Percentiles rank a stretch among this genome's conserved stretches.
Conservation (phyloP, 2,329 filamentous ascomycete genomes). For the Botrytis sinoallii region DNA sequence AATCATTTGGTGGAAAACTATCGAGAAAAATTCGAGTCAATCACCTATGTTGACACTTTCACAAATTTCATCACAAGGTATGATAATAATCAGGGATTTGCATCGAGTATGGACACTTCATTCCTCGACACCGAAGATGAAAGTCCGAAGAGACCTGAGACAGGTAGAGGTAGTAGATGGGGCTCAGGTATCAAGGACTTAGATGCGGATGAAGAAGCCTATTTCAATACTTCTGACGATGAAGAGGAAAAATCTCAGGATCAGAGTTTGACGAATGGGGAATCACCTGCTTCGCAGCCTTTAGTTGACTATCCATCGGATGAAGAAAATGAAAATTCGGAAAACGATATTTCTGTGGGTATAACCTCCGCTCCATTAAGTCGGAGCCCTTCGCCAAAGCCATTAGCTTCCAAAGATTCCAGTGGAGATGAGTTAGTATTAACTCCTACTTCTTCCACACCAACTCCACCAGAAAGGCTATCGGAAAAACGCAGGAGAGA, state of each 20-base stretch:
- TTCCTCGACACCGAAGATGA: constrained; percentile 70
- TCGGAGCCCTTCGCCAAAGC: constrained; percentile 27
- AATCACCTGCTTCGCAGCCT: constrained; percentile 62
- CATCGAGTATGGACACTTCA: constrained; percentile 61
- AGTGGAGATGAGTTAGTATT: constrained; percentile 26
- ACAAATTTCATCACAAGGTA: constrained; percentile 70
- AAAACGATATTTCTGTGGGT: constrained; percentile 43
- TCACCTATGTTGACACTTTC: constrained; percentile 86
- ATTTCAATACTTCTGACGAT: constrained; percentile 88
- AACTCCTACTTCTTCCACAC: constrained; percentile 35
- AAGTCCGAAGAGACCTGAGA: constrained; percentile 42
- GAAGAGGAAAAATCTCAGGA: constrained; percentile 56
- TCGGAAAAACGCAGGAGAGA: constrained; percentile 88
- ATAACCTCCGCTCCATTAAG: constrained; percentile 23
- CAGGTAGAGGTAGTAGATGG: constrained; percentile 60
- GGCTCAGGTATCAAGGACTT: constrained; percentile 71
- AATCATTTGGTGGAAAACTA: constrained; percentile 82
- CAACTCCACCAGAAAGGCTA: constrained; percentile 67
- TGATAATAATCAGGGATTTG: constrained; percentile 72
- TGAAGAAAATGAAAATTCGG: constrained; percentile 72
- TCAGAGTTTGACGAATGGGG: constrained; percentile 55
- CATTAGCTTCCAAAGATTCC: constrained; percentile 25
- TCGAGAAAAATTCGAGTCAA: constrained; percentile 68
- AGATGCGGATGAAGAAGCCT: constrained; percentile 84
- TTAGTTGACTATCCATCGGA: constrained; percentile 92